A percentile compares a stretch with the other conserved stretches of the same genome.
Evolutionary conservation across 2,329 filamentous ascomycete species (phyloP).

Genomic region (Zalaria obscura): DNA sequence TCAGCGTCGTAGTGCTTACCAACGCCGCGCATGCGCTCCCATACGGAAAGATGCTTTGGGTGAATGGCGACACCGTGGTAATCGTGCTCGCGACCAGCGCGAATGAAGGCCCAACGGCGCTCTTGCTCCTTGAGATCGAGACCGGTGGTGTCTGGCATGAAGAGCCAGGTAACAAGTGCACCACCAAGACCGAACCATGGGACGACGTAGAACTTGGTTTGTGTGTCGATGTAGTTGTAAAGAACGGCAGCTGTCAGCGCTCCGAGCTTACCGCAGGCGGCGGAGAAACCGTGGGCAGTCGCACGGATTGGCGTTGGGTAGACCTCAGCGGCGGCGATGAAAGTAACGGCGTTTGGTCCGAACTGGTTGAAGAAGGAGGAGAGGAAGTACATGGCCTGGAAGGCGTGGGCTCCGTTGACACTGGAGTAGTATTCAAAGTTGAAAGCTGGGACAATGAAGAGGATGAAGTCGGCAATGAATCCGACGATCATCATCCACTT

Average conservation of each 20-base stretch:
- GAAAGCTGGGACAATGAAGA: slow-evolving; percentile 87
- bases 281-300: slow-evolving; percentile 88
- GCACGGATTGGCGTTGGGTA: slow-evolving; percentile 89
- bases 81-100: slow-evolving; percentile 58
- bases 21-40: slow-evolving; percentile 68
- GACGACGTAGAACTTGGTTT: slow-evolving; percentile 79
- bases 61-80: slow-evolving; percentile 93
- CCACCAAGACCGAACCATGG: slow-evolving; percentile 90
- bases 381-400: slow-evolving; percentile 97
- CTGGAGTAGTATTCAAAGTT: slow-evolving; percentile 71
- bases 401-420: slow-evolving; percentile 59
- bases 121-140: slow-evolving; percentile 96
- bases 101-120: slow-evolving; percentile 80
- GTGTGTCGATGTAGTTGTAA: slow-evolving; percentile 85
- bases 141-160: slow-evolving; percentile 92
- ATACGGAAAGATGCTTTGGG: slow-evolving; percentile 72
- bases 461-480: slow-evolving; percentile 84
- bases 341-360: slow-evolving; percentile 89
- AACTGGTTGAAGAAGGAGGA: slow-evolving; percentile 99
- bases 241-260: slow-evolving; percentile 76
- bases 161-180: slow-evolving; percentile 68
- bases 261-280: slow-evolving; percentile 76
- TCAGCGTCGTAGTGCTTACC: slow-evolving; percentile 75
- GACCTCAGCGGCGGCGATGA: slow-evolving; percentile 92
- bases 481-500: slow-evolving; percentile 94